Percentiles rank a stretch among this genome's conserved stretches.
These are phyloP conservation scores for Hyaloscypha variabilis DNA, from an alignment of 495 filamentous ascomycete genomes.

Conservation along the genomic window DNA sequence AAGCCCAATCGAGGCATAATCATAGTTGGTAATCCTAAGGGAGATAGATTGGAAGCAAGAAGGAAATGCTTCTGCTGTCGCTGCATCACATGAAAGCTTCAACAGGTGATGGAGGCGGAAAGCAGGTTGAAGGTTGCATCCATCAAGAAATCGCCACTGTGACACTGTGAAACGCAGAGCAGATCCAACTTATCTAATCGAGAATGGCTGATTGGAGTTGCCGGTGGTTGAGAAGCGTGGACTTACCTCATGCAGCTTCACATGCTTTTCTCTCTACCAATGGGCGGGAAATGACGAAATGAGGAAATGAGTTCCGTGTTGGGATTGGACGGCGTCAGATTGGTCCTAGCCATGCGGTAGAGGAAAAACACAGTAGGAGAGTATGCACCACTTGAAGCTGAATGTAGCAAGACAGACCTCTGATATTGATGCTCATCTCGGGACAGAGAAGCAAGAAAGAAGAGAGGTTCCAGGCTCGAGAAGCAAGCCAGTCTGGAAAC, in stretches of 20 bases:
- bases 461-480: background rate
- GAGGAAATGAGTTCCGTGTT: too few species aligned
- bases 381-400: too few species aligned
- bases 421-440: background rate
- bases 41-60: too few species aligned
- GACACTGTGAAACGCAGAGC: background rate
- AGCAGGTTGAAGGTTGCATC: background rate
- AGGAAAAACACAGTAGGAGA: too few species aligned
- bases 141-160: background rate
- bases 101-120: too few species aligned
- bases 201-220: background rate
- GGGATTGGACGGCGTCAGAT: background rate
- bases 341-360: background rate
- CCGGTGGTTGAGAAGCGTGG: background rate
- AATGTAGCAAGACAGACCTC: background rate
- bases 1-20: too few species aligned
- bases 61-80: too few species aligned
- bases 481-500: background rate
- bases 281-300: too few species aligned
- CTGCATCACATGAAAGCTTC: too few species aligned
- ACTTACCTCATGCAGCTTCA: background rate
- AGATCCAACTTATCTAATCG: background rate
- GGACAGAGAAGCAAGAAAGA: background rate
- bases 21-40: too few species aligned
- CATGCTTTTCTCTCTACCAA: background rate